These are phyloP conservation scores for Dendrobium nobile DNA, from an alignment of 106 monocot genomes.

Conservation along the genomic window DNA sequence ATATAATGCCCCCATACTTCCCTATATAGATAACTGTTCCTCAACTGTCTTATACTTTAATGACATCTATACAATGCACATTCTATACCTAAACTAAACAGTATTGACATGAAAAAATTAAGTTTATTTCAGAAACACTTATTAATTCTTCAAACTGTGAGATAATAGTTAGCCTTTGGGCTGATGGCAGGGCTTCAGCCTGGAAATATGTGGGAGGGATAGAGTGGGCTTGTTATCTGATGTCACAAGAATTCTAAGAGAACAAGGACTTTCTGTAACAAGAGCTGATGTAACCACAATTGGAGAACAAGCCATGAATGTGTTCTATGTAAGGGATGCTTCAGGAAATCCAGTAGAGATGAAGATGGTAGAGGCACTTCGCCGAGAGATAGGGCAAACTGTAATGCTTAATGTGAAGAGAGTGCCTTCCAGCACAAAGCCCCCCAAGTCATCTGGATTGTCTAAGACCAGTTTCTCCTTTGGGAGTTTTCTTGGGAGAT, in stretches of 20 bases:
- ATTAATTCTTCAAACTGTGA: background rate
- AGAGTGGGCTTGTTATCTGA: slow-evolving; percentile 91
- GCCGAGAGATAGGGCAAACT: slow-evolving; percentile 62
- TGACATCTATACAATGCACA: background rate
- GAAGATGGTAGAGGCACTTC: slow-evolving; percentile 63
- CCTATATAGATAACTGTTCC: background rate
- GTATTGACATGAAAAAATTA: background rate
- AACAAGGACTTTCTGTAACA: slow-evolving; percentile 66
- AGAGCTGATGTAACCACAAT: slow-evolving; percentile 73
- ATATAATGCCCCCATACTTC: too few species aligned
- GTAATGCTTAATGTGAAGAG: slow-evolving; percentile 84
- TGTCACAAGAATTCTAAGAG: slow-evolving; percentile 78
- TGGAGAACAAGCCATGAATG: slow-evolving; percentile 63
- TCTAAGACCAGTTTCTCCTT: slow-evolving; percentile 66
- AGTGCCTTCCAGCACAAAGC: slow-evolving; percentile 25
- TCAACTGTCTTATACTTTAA: background rate
- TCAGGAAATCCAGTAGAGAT: slow-evolving; percentile 66
- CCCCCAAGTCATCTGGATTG: slow-evolving; percentile 35
- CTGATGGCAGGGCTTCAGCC: slow-evolving; percentile 56
- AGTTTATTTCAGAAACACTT: background rate
- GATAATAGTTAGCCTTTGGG: background rate
- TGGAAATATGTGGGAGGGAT: slow-evolving; percentile 79
- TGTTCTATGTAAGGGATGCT: slow-evolving; percentile 81
- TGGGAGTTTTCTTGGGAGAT: slow-evolving; percentile 51
- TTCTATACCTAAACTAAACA: background rate